phyloP scores from a whole-genome alignment of 257 asterid genomes.

The Lavandula angustifolia region DNA sequence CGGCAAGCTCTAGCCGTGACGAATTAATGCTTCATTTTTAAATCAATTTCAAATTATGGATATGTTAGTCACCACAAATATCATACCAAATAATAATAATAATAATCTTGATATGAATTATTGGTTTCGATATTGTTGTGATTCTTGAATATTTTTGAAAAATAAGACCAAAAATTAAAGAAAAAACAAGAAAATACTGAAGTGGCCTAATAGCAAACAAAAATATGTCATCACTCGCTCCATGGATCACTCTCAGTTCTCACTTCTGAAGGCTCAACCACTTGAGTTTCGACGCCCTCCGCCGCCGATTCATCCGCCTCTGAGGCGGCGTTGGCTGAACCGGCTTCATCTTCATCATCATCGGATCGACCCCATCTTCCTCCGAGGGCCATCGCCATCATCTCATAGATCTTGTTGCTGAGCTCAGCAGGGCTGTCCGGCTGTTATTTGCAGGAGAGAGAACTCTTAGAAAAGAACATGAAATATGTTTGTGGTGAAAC shows the following conservation, averaged over 20 bases:
- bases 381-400: constrained; percentile 99
- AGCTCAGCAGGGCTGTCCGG: constrained; percentile 97
- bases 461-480: background rate
- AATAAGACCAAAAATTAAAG: no score
- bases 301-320: constrained; percentile 39
- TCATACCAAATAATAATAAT: no score
- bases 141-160: no score
- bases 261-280: constrained; percentile 87
- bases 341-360: constrained; percentile 39
- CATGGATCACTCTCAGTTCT: constrained; percentile 84
- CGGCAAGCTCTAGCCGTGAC: no score
- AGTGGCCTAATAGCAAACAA: background rate
- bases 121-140: no score
- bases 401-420: constrained; percentile 91
- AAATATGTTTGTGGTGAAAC: background rate
- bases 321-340: constrained; percentile 4
- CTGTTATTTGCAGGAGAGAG: constrained; percentile 39
- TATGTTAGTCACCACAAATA: no score
- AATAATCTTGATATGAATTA: no score
- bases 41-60: no score
- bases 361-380: constrained; percentile 95
- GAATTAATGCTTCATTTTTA: no score
- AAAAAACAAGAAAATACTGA: no score
- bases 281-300: constrained; percentile 49
- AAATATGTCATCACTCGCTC: constrained; percentile 39